phyloP scores from a whole-genome alignment of 345 rosid genomes.

The Rubroshorea leprosula region DNA sequence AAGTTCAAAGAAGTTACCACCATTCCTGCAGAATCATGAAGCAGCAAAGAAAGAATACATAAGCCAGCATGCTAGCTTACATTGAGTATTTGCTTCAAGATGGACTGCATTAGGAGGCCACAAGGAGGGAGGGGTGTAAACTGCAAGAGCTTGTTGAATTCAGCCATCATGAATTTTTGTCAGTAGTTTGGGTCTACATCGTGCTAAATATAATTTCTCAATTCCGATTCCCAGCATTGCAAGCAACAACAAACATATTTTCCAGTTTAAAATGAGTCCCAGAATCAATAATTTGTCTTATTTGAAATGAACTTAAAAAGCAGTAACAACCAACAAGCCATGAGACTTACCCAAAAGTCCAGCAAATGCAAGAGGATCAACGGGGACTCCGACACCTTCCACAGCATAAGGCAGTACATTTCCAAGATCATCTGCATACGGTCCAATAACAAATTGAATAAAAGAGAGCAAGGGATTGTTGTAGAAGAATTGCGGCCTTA shows the following conservation, averaged over 20 bases:
- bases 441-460: slow-evolving; percentile 78
- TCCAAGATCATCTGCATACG: slow-evolving; percentile 86
- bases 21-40: slow-evolving; percentile 52
- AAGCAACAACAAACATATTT: too few relatives aligned
- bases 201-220: too few relatives aligned
- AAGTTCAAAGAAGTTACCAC: slow-evolving; percentile 88
- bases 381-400: slow-evolving; percentile 90
- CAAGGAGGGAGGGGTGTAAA: too few relatives aligned
- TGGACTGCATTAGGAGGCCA: too few relatives aligned
- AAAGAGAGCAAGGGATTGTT: slow-evolving; percentile 87
- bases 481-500: slow-evolving; percentile 86
- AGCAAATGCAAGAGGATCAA: slow-evolving; percentile 91
- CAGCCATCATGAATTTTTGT: too few relatives aligned
- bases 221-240: too few relatives aligned
- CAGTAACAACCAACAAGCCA: neutral
- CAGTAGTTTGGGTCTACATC: too few relatives aligned
- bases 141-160: too few relatives aligned
- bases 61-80: neutral
- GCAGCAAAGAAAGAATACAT: neutral
- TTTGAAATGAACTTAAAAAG: neutral
- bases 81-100: too few relatives aligned
- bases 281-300: neutral
- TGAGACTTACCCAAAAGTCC: slow-evolving; percentile 73
- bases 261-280: too few relatives aligned
- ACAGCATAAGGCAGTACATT: slow-evolving; percentile 92